These are phyloP conservation scores for Cercis canadensis DNA, from an alignment of 306 rosid genomes.

Conservation along the genomic window DNA sequence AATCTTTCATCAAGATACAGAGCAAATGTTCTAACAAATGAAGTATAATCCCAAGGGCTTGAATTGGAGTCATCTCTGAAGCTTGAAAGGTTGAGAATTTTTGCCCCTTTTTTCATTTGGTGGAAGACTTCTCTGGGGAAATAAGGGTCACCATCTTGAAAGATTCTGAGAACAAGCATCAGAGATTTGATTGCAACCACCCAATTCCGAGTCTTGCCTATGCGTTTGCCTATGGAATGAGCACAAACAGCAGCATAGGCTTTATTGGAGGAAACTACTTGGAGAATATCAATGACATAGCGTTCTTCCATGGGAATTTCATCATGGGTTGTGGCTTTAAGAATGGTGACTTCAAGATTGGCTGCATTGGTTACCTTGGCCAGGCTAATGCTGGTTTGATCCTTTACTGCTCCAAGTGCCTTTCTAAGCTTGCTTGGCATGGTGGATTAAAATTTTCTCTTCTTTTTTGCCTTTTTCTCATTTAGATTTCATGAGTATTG, in stretches of 20 bases:
- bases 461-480: background rate
- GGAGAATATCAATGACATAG: slow-evolving; percentile 63
- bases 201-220: slow-evolving; percentile 73
- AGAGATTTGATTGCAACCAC: slow-evolving; percentile 82
- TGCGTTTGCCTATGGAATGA: slow-evolving; percentile 63
- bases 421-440: slow-evolving; percentile 92
- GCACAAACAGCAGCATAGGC: slow-evolving; percentile 67
- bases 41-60: slow-evolving; percentile 78
- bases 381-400: slow-evolving; percentile 91
- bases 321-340: slow-evolving; percentile 83
- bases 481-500: slow-evolving; percentile 10
- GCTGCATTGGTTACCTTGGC: slow-evolving; percentile 73
- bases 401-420: slow-evolving; percentile 92
- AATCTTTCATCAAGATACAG: slow-evolving; percentile 84
- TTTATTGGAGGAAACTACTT: slow-evolving; percentile 58
- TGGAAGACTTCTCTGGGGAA: slow-evolving; percentile 80
- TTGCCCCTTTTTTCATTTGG: slow-evolving; percentile 76
- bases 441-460: background rate
- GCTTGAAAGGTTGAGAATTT: slow-evolving; percentile 73
- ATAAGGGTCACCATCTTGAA: slow-evolving; percentile 83
- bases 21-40: slow-evolving; percentile 71
- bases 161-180: slow-evolving; percentile 70
- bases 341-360: slow-evolving; percentile 68
- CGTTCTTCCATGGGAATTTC: slow-evolving; percentile 69
- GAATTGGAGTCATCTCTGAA: slow-evolving; percentile 79